A percentile compares a stretch with the other conserved stretches of the same genome.
These are phyloP conservation scores for Punctularia strigosozonata DNA, from an alignment of 768 basidiomycete genomes.

Conservation along the genomic window DNA sequence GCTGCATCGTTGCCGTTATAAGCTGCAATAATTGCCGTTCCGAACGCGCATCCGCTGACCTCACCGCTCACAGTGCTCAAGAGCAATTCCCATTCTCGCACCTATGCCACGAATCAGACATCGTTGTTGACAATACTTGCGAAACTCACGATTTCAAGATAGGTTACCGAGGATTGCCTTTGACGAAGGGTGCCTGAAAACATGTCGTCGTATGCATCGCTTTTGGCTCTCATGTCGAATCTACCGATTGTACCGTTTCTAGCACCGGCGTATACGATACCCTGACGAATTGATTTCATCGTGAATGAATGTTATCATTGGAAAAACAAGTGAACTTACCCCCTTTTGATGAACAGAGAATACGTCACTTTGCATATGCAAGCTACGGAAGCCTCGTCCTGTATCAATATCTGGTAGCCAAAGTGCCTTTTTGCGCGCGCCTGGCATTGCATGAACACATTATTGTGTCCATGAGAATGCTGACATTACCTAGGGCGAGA, in stretches of 20 bases:
- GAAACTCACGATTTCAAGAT: slow-evolving; percentile 28
- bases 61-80: slow-evolving; percentile 48
- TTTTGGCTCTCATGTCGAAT: slow-evolving; percentile 43
- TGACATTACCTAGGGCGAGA: slow-evolving; percentile 39
- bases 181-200: too few species aligned
- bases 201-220: slow-evolving; percentile 4
- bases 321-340: slow-evolving; percentile 19
- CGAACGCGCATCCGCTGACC: slow-evolving; percentile 22
- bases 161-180: not conserved
- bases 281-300: slow-evolving; percentile 18
- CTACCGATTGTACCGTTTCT: slow-evolving; percentile 48
- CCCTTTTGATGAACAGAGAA: slow-evolving; percentile 44
- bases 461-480: not conserved
- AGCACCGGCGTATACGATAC: slow-evolving; percentile 40
- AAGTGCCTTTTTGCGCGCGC: slow-evolving; percentile 39
- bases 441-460: slow-evolving; percentile 20
- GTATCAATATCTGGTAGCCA: slow-evolving; percentile 39
- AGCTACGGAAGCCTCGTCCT: slow-evolving; percentile 20
- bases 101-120: too few species aligned
- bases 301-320: not conserved
- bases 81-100: slow-evolving; percentile 44
- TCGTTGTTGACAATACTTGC: slow-evolving; percentile 33
- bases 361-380: slow-evolving; percentile 51
- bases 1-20: slow-evolving; percentile 23
- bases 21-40: slow-evolving; percentile 2